A percentile compares a stretch with the other conserved stretches of the same genome.
Evolutionary conservation across 2,329 filamentous ascomycete genomes (phyloP).

Genomic region (Fusarium piperis): DNA sequence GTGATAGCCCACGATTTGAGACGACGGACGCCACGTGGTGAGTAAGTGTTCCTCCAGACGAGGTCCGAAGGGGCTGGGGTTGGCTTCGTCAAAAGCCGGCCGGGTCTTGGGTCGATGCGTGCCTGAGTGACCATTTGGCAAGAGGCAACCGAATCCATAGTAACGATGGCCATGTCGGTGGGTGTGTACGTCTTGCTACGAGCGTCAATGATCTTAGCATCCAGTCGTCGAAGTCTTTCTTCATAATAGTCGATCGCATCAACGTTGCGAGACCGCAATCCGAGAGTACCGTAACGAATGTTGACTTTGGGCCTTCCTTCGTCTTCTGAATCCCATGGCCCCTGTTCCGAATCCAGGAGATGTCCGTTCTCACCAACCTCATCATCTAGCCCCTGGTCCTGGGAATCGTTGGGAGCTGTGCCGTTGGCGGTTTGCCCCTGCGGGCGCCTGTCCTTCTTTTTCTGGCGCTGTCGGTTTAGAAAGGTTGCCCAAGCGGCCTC

Average conservation of each 20-base stretch:
- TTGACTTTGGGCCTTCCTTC: conserved; percentile 72
- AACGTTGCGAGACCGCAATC: conserved; percentile 75
- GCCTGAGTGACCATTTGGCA: conserved; percentile 97
- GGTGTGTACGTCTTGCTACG: conserved; percentile 80
- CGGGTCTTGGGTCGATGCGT: conserved; percentile 88
- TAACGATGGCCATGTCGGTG: conserved; percentile 91
- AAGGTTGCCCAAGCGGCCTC: conserved; percentile 87
- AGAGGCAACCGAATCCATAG: conserved; percentile 94
- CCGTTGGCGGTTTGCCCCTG: conserved; percentile 17
- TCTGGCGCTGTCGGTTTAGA: conserved; percentile 41
- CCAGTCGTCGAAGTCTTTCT: conserved; percentile 80
- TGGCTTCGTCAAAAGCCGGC: conserved; percentile 83
- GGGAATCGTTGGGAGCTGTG: conserved; percentile 35
- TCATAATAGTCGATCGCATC: conserved; percentile 97
- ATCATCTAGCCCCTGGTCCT: conserved; percentile 50
- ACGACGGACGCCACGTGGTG: conserved; percentile 77
- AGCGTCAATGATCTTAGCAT: conserved; percentile 76
- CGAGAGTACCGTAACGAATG: conserved; percentile 82
- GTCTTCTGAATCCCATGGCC: conserved; percentile 48
- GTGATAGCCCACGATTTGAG: conserved; percentile 86
- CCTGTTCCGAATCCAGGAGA: conserved; percentile 62
- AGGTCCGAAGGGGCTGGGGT: conserved; percentile 91
- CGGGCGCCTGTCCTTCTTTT: conserved; percentile 7
- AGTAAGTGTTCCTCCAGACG: conserved; percentile 95
- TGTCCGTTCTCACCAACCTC: conserved; percentile 66